A percentile compares a stretch with the other conserved stretches of the same genome.
phyloP scores from a whole-genome alignment of 306 rosid genomes.

The Geum urbanum region DNA sequence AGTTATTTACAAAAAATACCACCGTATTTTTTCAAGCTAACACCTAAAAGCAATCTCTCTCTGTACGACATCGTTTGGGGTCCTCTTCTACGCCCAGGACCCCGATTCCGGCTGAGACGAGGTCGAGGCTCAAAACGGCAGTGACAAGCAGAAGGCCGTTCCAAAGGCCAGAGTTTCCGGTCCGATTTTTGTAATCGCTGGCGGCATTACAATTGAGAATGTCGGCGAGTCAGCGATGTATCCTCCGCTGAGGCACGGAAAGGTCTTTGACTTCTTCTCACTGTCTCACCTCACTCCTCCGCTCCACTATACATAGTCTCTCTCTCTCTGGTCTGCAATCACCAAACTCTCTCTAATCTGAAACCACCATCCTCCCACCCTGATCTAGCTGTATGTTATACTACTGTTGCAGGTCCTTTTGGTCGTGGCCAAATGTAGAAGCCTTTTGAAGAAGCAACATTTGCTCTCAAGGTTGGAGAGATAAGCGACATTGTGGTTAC shows the following conservation, averaged over 20 bases:
- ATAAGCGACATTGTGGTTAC: constrained; percentile 86
- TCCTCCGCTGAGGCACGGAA: constrained; percentile 80
- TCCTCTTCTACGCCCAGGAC: constrained; percentile 36
- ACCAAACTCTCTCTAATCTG: too few species aligned
- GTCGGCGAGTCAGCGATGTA: constrained; percentile 48
- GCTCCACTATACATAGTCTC: constrained; percentile 53
- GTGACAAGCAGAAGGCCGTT: constrained; percentile 9
- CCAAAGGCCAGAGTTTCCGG: constrained; percentile 4
- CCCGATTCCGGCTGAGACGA: constrained; percentile 34
- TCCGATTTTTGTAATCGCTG: constrained; percentile 10
- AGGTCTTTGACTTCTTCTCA: constrained; percentile 87
- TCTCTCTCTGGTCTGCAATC: too few species aligned
- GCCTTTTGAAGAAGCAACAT: constrained; percentile 88
- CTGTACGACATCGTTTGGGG: constrained; percentile 67
- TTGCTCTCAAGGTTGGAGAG: constrained; percentile 75
- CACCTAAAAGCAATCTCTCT: too few species aligned
- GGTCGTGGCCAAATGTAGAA: constrained; percentile 99
- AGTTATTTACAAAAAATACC: too few species aligned
- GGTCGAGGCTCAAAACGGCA: constrained; percentile 13
- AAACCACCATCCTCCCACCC: too few species aligned
- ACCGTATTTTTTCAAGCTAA: too few species aligned
- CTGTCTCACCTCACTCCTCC: constrained; percentile 86
- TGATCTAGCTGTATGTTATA: not conserved
- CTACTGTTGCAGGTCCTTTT: constrained; percentile 60
- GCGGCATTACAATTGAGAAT: constrained; percentile 28